phyloP scores from a whole-genome alignment of 805 yeast genomes.

The Metschnikowia continentalis region DNA sequence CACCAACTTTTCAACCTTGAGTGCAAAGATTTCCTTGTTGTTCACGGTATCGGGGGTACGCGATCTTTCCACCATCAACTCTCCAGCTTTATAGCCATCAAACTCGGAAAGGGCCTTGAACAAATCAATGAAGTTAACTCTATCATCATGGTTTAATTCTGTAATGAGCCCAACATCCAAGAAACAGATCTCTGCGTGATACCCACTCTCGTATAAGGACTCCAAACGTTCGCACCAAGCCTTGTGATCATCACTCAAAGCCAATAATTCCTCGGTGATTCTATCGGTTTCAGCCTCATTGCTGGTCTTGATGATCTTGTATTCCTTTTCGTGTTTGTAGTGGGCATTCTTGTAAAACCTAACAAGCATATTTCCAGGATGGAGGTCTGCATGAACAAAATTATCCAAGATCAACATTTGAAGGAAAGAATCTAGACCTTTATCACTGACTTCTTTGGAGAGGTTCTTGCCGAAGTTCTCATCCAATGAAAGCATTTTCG shows the following conservation, averaged over 20 bases:
- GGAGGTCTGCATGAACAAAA: slow-evolving; percentile 94
- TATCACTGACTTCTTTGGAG: slow-evolving; percentile 69
- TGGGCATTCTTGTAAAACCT: slow-evolving; percentile 54
- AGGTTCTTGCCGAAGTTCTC: slow-evolving; percentile 45
- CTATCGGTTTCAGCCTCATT: slow-evolving; percentile 45
- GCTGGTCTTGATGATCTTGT: slow-evolving; percentile 38
- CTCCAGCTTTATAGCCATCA: slow-evolving; percentile 94
- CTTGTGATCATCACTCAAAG: slow-evolving; percentile 29
- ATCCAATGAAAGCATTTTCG: slow-evolving; percentile 52
- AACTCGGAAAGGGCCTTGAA: slow-evolving; percentile 86
- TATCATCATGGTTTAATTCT: slow-evolving; percentile 70
- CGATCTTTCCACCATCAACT: slow-evolving; percentile 90
- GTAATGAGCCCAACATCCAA: slow-evolving; percentile 94
- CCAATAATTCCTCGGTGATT: slow-evolving; percentile 39
- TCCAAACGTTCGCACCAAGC: slow-evolving; percentile 47
- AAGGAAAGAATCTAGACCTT: slow-evolving; percentile 84
- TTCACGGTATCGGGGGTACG: slow-evolving; percentile 91
- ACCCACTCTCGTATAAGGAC: slow-evolving; percentile 50
- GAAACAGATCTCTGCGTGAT: slow-evolving; percentile 81
- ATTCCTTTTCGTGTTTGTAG: slow-evolving; percentile 40
- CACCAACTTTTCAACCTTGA: slow-evolving; percentile 81
- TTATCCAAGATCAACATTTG: slow-evolving; percentile 91
- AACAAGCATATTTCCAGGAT: slow-evolving; percentile 91
- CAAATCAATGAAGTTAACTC: slow-evolving; percentile 82
- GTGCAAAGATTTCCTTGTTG: slow-evolving; percentile 78